These are phyloP conservation scores for Eucalyptus caleyi DNA, from an alignment of 345 rosid genomes.

Conservation along the genomic window DNA sequence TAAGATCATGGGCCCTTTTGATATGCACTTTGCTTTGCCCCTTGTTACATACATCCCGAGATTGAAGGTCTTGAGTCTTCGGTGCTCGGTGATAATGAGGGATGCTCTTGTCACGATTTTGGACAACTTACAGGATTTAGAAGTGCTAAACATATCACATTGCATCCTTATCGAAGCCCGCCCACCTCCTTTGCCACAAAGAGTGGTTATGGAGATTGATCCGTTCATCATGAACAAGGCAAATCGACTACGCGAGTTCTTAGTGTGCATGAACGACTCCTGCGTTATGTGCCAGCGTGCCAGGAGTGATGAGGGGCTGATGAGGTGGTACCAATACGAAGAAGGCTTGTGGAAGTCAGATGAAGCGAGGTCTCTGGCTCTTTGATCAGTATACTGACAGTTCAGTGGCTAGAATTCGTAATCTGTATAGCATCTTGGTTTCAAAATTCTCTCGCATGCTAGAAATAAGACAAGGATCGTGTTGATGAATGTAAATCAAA, in stretches of 20 bases:
- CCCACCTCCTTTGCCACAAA: slow-evolving; percentile 19
- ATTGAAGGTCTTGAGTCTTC: slow-evolving; percentile 53
- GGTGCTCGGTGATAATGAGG: slow-evolving; percentile 41
- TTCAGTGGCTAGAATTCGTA: not conserved
- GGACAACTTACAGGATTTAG: slow-evolving; percentile 39
- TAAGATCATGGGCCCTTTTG: slow-evolving; percentile 78
- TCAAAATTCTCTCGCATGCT: not conserved
- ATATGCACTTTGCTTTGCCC: slow-evolving; percentile 31
- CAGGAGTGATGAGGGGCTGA: slow-evolving; percentile 54
- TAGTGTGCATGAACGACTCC: slow-evolving; percentile 47
- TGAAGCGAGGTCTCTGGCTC: slow-evolving; percentile 48
- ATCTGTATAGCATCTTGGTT: not conserved
- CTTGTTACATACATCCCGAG: slow-evolving; percentile 30
- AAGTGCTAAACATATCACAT: slow-evolving; percentile 81
- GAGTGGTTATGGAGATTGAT: slow-evolving; percentile 37
- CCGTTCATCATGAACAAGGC: slow-evolving; percentile 36
- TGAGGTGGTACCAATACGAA: slow-evolving; percentile 86
- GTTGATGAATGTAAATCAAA: not conserved
- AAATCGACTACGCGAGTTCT: slow-evolving; percentile 34
- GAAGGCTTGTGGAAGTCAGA: slow-evolving; percentile 77
- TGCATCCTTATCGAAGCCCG: slow-evolving; percentile 42
- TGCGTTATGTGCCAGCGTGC: slow-evolving; percentile 71
- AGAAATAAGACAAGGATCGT: not conserved
- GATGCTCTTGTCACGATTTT: slow-evolving; percentile 54
- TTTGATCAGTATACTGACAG: slow-evolving; percentile 1